Conservation (phyloP, 2,329 filamentous ascomycete species). For the Sordariomycetes sp. region DNA sequence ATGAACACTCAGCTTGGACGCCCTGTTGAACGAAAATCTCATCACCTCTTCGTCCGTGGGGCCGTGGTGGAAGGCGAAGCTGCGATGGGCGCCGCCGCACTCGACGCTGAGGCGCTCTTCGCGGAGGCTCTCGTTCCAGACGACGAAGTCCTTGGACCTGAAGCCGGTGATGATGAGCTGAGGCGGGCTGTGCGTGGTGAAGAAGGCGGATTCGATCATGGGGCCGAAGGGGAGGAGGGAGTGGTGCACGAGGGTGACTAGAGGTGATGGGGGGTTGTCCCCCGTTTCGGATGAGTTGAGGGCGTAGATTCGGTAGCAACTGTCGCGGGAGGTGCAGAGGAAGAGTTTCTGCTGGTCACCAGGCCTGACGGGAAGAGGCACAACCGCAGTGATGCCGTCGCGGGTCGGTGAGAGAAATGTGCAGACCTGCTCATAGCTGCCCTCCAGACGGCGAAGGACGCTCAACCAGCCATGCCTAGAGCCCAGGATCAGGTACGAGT, state of each 20-base stretch:
- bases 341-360: constrained; percentile 25
- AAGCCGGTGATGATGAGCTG: constrained; percentile 75
- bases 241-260: constrained; percentile 52
- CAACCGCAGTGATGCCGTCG: constrained; percentile 63
- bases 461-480: constrained; percentile 42
- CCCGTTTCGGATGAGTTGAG: constrained; percentile 12
- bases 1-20: constrained; percentile 42
- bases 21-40: constrained; percentile 67
- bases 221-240: constrained; percentile 63
- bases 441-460: constrained; percentile 15
- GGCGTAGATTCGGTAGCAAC: constrained; percentile 59
- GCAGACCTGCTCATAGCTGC: constrained; percentile 17
- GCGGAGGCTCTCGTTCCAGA: constrained; percentile 68
- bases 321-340: constrained; percentile 68
- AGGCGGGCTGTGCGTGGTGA: constrained; percentile 28
- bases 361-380: constrained; percentile 27
- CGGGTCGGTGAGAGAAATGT: constrained; percentile 30
- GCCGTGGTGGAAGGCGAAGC: constrained; percentile 46
- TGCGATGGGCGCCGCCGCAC: constrained; percentile 78
- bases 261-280: constrained; percentile 1
- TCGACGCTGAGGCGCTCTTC: constrained; percentile 63
- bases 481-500: constrained; percentile 39
- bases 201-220: constrained; percentile 65
- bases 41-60: constrained; percentile 20
- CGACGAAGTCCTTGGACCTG: constrained; percentile 65